Conservation (phyloP, 495 filamentous ascomycete species). For the Penicillium canariense region DNA sequence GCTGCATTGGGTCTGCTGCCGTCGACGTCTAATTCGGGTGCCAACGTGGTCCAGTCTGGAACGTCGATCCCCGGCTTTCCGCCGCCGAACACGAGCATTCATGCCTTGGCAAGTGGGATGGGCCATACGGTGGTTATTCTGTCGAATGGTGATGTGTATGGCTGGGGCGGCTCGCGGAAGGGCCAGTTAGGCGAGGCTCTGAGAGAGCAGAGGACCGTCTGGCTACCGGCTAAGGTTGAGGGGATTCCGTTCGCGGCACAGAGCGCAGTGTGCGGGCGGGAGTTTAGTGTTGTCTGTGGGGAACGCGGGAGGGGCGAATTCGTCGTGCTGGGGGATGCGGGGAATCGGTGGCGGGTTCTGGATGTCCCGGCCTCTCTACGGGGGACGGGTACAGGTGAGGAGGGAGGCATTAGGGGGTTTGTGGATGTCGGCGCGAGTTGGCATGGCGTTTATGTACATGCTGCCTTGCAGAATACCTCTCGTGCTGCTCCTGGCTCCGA, state of each 20-base stretch:
- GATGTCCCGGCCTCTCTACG: slow-evolving; percentile 34
- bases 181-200: slow-evolving; percentile 67
- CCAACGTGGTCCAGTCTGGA: not conserved
- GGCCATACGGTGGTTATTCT: slow-evolving; percentile 72
- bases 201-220: slow-evolving; percentile 43
- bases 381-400: not conserved
- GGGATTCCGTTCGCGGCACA: slow-evolving; percentile 50
- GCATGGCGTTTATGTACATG: slow-evolving; percentile 72
- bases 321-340: slow-evolving; percentile 57
- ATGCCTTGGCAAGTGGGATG: slow-evolving; percentile 67
- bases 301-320: slow-evolving; percentile 51
- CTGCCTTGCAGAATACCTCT: not conserved
- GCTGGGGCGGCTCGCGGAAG: slow-evolving; percentile 84
- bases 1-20: slow-evolving; percentile 64
- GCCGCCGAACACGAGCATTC: slow-evolving; percentile 47
- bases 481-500: not conserved
- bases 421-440: slow-evolving; percentile 65
- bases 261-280: slow-evolving; percentile 68
- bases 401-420: slow-evolving; percentile 21
- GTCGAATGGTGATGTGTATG: slow-evolving; percentile 72
- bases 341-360: slow-evolving; percentile 61
- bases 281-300: slow-evolving; percentile 74
- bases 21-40: slow-evolving; percentile 6
- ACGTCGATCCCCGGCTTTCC: slow-evolving; percentile 59
- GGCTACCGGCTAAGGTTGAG: slow-evolving; percentile 57